Evolutionary conservation across 2,329 filamentous ascomycete genomes (phyloP), one percentile per base, ranked within the genome.

Genomic region (Diaporthe citri): DNA sequence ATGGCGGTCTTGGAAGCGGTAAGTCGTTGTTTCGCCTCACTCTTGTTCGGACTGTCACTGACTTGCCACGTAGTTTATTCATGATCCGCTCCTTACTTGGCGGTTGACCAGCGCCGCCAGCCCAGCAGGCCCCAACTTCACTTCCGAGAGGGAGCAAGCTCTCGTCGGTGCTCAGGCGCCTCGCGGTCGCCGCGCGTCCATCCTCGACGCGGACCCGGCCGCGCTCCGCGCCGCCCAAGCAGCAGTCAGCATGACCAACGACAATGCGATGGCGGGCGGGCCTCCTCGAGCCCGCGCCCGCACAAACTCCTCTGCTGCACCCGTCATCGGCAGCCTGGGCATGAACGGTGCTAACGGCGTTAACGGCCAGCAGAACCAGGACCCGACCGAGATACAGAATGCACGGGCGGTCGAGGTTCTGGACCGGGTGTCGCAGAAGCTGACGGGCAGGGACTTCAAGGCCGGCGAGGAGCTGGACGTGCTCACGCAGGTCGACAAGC

Each of bases 41-140:
- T 62, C 78, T 52, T 36, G 76, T 36, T 62, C 9, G 20, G 10
- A 17, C 59, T 46, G 76, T 75, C 74, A 77, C 77, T 82, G 77
- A 83, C 74, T 55, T 46, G 7, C 15, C 31, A 15, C 10, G 25
- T 81, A 97, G 94, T 99, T 99, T 86, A 98, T 99, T 78, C 97
- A 99, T 83, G 97, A 99, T 83, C 97, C 97, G n/a, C 90, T 99
- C 56, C 93, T 99, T 72, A 99, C 96, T 66, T 99, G 97, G 97
- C 93, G 97, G 79, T 90, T 99, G 51, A 93, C 91, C 43, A 91
- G 88, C 72, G 88, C 89, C 13, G 87, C 89, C 13, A 92, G 90
- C 41, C 92, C 92, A 1, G 83, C 90, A 17, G 92, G 92, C 0
- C 92, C 92, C 59, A 92, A 92, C 81, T 94, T 94, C 87, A 85